phyloP scores from a whole-genome alignment of 257 asterid genomes.

The Thymus quinquecostatus region DNA sequence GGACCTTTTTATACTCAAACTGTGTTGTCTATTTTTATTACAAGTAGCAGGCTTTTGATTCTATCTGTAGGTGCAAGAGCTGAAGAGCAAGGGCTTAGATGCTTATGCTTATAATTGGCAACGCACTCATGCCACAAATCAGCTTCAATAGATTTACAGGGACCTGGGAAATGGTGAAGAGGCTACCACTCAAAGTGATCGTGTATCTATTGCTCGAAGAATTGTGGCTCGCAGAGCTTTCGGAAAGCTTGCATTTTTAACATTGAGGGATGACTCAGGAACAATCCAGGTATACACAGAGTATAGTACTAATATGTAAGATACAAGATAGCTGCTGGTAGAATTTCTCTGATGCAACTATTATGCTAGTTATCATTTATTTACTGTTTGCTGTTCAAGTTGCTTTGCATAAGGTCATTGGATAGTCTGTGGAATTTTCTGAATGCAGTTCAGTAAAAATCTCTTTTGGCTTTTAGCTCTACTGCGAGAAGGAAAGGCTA shows the following conservation, averaged over 20 bases:
- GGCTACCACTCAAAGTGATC: conserved; percentile 52
- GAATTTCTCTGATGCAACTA: background rate
- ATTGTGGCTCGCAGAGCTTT: conserved; percentile 92
- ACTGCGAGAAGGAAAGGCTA: conserved; percentile 94
- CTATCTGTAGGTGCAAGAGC: conserved; percentile 73
- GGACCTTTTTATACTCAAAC: background rate
- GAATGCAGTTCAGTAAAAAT: conserved; percentile 22
- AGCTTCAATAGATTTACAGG: conserved; percentile 76
- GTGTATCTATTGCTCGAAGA: conserved; percentile 86
- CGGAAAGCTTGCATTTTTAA: conserved; percentile 93
- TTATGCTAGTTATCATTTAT: conserved; percentile 11
- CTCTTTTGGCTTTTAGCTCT: conserved; percentile 63
- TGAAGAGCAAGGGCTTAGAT: conserved; percentile 78
- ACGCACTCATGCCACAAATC: conserved; percentile 74
- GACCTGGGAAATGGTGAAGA: conserved; percentile 87
- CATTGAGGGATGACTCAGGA: conserved; percentile 95
- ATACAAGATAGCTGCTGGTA: background rate
- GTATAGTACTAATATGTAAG: conserved; percentile 7
- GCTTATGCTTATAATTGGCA: conserved; percentile 96
- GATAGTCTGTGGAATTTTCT: conserved; percentile 16
- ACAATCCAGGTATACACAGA: conserved; percentile 70
- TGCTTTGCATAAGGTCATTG: background rate
- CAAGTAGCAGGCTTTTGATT: conserved; percentile 7
- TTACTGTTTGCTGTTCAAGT: background rate
- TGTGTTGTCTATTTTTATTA: background rate